Evolutionary conservation across 306 rosid species (phyloP), one percentile per base, ranked within the genome.

Genomic region (Trifolium fragiferum): DNA sequence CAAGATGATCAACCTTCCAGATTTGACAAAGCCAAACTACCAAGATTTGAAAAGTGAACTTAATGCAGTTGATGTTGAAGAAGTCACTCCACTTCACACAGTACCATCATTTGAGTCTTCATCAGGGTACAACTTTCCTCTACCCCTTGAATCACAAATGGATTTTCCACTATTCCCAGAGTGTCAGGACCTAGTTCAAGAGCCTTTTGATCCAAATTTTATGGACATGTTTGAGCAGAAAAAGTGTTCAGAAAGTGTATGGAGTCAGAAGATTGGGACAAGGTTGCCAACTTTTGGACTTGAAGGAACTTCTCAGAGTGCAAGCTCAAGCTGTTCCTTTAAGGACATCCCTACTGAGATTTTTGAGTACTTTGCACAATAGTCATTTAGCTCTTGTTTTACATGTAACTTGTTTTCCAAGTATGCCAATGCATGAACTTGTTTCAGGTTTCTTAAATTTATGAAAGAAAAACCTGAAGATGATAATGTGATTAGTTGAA

Each of bases 281-380:
- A 66, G 4, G 41, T 70, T 81, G 78, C 80, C 82, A 14, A 58
- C 65, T 41, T 23, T 79, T 41, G 83, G 83, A 62, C 1, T 53
- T 14, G 86, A 70, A 43, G 84, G 79, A 32, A 72, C 44, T 30
- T 32, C 61, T 72, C 80, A 62, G 38, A 76, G 50, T 68, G 10
- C 73, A 59, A 66, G 43, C 18, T 68, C 84, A 71, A 68, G 54
- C 1, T 71, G 57, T 32, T 74, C 76, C 44, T 89, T 86, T 30
- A 78, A 87, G 35, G 90, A 89, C 40, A 54, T 89, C 37, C 62
- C 89, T 46, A 61, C 60, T 18, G 90, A 89, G 16, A 73, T 84
- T 60, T 76, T 89, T 81, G 87, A 85, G 66, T 85, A 80, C 50
- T 81, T 86, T 44, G 30, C 16, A 43, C 9, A 23, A 46, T n/a